phyloP scores from a whole-genome alignment of 495 filamentous ascomycete genomes.

The Aspergillus leporis region DNA sequence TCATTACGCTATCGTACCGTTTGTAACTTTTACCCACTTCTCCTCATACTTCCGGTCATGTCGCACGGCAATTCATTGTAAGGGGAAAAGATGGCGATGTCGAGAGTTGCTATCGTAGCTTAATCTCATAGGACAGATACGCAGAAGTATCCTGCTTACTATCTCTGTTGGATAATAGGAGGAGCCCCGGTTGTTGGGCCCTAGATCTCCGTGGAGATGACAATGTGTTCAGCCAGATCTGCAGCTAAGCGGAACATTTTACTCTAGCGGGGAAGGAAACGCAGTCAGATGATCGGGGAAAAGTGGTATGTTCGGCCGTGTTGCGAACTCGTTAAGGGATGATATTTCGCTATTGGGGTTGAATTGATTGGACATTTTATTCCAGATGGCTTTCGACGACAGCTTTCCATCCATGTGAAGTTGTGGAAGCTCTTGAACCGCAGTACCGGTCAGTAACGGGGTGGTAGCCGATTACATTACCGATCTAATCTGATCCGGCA shows the following conservation, averaged over 20 bases:
- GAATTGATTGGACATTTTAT: neutral
- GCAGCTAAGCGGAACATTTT: constrained; percentile 16
- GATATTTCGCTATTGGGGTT: neutral
- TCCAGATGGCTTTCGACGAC: neutral
- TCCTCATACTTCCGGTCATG: neutral
- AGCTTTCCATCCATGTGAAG: too few species aligned
- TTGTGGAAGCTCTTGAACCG: too few species aligned
- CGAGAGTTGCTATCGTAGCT: neutral
- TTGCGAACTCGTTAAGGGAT: neutral
- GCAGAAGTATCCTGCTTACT: neutral
- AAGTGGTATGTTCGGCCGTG: neutral
- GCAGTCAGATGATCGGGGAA: constrained; percentile 3
- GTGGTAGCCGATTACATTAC: constrained; percentile 1
- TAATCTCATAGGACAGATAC: neutral
- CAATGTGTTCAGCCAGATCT: constrained; percentile 15
- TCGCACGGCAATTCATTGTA: neutral
- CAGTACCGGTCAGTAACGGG: constrained; percentile 2
- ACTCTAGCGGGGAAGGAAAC: constrained; percentile 12
- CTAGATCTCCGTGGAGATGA: constrained; percentile 11
- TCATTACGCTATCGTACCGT: constrained; percentile 15
- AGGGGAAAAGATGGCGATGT: too few species aligned
- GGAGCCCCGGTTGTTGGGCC: neutral
- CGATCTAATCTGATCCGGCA: constrained; percentile 32
- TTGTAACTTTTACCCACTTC: constrained; percentile 15
- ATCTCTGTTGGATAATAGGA: constrained; percentile 4